phyloP scores from a whole-genome alignment of 176 grass and related monocot species.

The Aegilops sharonensis region DNA sequence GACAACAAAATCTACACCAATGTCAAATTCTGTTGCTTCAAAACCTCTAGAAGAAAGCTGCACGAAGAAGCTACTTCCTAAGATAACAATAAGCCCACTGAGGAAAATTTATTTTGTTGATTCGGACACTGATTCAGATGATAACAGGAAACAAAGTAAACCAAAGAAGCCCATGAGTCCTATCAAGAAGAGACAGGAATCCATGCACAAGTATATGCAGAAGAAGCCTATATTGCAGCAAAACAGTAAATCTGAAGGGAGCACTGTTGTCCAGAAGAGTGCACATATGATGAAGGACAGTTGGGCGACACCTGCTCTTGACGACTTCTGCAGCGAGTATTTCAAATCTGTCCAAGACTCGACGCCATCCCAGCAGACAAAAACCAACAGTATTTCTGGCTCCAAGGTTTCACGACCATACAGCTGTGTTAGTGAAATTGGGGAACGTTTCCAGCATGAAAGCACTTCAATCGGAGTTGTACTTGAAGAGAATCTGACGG shows the following conservation, averaged over 20 bases:
- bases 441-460: slow-evolving; percentile 40
- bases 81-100: slow-evolving; percentile 61
- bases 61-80: slow-evolving; percentile 66
- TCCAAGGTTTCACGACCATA: slow-evolving; percentile 38
- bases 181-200: slow-evolving; percentile 27
- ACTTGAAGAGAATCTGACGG: slow-evolving; percentile 29
- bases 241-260: slow-evolving; percentile 28
- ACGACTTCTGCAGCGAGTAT: slow-evolving; percentile 89
- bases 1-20: slow-evolving; percentile 34
- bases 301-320: slow-evolving; percentile 74
- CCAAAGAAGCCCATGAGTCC: slow-evolving; percentile 19
- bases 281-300: slow-evolving; percentile 19
- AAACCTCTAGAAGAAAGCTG: slow-evolving; percentile 66
- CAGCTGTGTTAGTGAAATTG: slow-evolving; percentile 31
- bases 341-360: slow-evolving; percentile 50
- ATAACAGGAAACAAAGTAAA: slow-evolving; percentile 42
- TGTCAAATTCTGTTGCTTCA: slow-evolving; percentile 36
- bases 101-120: slow-evolving; percentile 81
- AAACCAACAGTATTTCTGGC: slow-evolving; percentile 27
- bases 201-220: slow-evolving; percentile 26
- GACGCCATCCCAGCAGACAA: slow-evolving; percentile 26
- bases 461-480: slow-evolving; percentile 27
- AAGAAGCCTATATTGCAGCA: slow-evolving; percentile 15
- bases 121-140: slow-evolving; percentile 79
- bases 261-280: slow-evolving; percentile 8